Base-by-base conservation (phyloP, 768 basidiomycete genomes). In the Termitomyces sp. region DNA sequence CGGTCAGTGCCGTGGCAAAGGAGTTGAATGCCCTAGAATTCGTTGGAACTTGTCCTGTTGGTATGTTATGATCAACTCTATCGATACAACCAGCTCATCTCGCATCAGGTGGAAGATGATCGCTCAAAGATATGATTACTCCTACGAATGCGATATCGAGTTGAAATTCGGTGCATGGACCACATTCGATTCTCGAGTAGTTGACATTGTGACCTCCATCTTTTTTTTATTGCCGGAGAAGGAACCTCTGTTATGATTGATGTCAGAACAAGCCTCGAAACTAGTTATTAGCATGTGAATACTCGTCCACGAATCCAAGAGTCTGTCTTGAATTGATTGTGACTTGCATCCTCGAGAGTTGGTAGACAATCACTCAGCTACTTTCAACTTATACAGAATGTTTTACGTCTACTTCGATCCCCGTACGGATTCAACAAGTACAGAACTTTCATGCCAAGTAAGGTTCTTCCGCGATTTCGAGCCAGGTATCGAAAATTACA, bases 21-120 rank as follows among this genome's bases (percentile, higher is more conserved):
- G 52, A 54, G 51, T 9, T 58, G 51, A n/a, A 38, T 23, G 60
- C 60, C 16, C 23, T 38, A 2, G 41, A 50, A 33, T 58, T 62
- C 32, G 18, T 38, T 5, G 61, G 61, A 51, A 62, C 61, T n/a
- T 62, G 61, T 12, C 61, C 52, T 41, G 44, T 16, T 36, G 55
- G 54, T 55, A 50, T 16, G 36, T 50, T 20, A 28, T 52, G 20
- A 14, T 38, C 36, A 26, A 20, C 9, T 48, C 1, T 8, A 9
- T 50, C 2, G n/a, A 40, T 49, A 18, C 28, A 38, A 38, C 16
- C 7, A 14, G 23, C 44, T 54, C n/a, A 54, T 30, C 2, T 30
- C 38, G 7, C 30, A 18, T 18, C 18, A 54, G 53, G 33, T 7
- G n/a, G 50, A 13, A 50, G 20, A 35, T 50, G 49, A 50, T 20